Evolutionary conservation across 2,329 filamentous ascomycete genomes (phyloP).

Genomic region (Tolypocladium ovalisporum): DNA sequence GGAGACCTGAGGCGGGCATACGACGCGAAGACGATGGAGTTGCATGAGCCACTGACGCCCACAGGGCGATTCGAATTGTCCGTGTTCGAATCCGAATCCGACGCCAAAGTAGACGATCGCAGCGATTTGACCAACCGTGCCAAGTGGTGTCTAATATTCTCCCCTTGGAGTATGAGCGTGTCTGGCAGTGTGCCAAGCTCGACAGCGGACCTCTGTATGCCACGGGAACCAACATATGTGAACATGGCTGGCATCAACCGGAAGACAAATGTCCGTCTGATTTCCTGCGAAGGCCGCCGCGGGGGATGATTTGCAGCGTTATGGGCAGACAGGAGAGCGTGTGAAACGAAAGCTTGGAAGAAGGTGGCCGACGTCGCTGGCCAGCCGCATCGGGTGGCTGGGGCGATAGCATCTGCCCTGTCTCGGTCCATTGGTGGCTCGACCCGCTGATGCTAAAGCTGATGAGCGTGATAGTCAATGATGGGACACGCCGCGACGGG

Average conservation of each 20-base stretch:
- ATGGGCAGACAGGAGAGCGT: background rate
- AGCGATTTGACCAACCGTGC: background rate
- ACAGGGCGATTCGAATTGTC: background rate
- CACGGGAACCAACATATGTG: background rate
- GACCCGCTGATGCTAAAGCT: background rate
- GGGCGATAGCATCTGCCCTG: background rate
- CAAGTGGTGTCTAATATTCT: background rate
- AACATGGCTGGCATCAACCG: background rate
- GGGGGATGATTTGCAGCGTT: background rate
- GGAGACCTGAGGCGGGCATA: background rate
- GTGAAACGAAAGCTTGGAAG: background rate
- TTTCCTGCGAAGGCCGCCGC: background rate
- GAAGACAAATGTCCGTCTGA: background rate
- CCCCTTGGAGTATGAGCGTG: background rate
- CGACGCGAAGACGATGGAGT: background rate
- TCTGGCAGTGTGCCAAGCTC: background rate
- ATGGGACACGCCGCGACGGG: background rate
- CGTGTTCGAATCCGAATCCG: background rate
- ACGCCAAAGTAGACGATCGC: background rate
- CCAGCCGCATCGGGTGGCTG: background rate
- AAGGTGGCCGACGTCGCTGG: background rate
- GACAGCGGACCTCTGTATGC: background rate
- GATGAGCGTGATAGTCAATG: background rate
- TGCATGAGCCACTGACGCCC: background rate
- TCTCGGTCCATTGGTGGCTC: background rate